Conservation (phyloP, 305 asterid species). For the Solanum aculeatissimum region DNA sequence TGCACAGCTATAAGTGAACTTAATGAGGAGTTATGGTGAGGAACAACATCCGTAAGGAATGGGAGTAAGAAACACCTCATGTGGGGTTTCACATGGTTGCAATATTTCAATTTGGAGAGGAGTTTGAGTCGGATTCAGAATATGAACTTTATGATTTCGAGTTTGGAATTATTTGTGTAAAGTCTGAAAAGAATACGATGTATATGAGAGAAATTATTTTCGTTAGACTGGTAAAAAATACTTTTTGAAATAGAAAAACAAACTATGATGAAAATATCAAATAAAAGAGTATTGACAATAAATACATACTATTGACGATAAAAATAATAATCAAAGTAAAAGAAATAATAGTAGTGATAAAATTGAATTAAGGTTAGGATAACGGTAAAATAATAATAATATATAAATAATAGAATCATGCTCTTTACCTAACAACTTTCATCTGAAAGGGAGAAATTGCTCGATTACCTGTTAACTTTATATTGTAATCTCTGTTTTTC, state of each 20-base stretch:
- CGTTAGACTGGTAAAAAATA: not conserved
- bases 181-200: not conserved
- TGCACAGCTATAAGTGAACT: not conserved
- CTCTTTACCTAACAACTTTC: not conserved
- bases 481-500: not conserved
- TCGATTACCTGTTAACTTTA: not conserved
- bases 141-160: not conserved
- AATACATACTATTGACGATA: no score
- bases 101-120: not conserved
- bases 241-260: not conserved
- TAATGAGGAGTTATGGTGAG: no score
- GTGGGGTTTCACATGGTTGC: not conserved
- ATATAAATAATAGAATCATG: no score
- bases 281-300: not conserved
- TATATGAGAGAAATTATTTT: not conserved
- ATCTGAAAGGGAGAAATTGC: not conserved
- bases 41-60: not conserved
- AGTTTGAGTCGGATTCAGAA: fast-evolving
- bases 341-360: not conserved
- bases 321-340: no score
- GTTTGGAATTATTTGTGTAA: no score
- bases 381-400: no score
- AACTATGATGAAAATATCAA: not conserved
- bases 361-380: not conserved
- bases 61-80: not conserved